phyloP scores from a whole-genome alignment of 2,329 filamentous ascomycete genomes.

The Balansia obtecta region DNA sequence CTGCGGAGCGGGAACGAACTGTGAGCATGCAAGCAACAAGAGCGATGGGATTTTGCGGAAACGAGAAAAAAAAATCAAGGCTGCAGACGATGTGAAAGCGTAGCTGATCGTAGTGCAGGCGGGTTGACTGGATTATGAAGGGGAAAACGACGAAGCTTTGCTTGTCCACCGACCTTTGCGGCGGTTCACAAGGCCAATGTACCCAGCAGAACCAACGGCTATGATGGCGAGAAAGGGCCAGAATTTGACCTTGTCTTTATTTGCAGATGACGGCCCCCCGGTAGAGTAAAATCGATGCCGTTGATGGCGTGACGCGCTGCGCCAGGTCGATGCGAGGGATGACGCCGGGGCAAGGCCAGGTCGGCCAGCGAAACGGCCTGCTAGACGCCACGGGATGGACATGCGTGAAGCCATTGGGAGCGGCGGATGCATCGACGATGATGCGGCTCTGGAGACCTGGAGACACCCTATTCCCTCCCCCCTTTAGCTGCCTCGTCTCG shows the following conservation, averaged over 20 bases:
- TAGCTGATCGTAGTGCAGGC: neutral
- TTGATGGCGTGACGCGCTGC: constrained; percentile 14
- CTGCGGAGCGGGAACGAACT: constrained; percentile 12
- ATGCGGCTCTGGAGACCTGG: too few relatives aligned
- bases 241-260: constrained; percentile 35
- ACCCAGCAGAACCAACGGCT: constrained; percentile 33
- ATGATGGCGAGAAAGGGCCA: constrained; percentile 44
- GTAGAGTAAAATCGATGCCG: constrained; percentile 26
- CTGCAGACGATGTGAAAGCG: neutral
- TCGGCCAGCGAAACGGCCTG: constrained; percentile 11
- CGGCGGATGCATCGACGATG: neutral
- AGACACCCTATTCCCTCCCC: too few relatives aligned
- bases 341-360: constrained; percentile 10
- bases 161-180: constrained; percentile 30
- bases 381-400: constrained; percentile 14
- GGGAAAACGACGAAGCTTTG: neutral
- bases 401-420: constrained; percentile 21
- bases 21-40: neutral
- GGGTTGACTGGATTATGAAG: neutral
- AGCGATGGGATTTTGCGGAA: neutral
- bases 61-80: too few relatives aligned
- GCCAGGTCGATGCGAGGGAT: constrained; percentile 1
- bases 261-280: constrained; percentile 15
- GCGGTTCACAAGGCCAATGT: constrained; percentile 36
- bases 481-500: neutral